Evolutionary conservation across 1,139 yeast genomes (phyloP).

Genomic region (Blastobotrys apis): DNA sequence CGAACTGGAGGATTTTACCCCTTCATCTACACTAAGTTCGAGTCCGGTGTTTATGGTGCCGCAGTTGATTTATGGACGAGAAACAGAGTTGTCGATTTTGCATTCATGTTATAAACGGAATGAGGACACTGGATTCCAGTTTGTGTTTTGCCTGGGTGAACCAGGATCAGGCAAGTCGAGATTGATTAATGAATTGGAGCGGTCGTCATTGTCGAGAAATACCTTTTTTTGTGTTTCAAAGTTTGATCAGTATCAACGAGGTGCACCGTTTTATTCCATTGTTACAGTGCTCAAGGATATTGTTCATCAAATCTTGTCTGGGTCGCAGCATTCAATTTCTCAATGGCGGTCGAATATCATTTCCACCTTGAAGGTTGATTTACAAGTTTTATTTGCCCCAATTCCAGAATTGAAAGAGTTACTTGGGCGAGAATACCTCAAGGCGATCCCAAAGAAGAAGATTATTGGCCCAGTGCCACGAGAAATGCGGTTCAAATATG

Average conservation of each 20-base stretch:
- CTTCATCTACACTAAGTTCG: conserved; percentile 23
- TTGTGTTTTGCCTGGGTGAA: conserved; percentile 43
- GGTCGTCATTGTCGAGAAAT: conserved; percentile 38
- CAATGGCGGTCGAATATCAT: conserved; percentile 46
- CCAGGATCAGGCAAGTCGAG: conserved; percentile 50
- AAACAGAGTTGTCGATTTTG: conserved; percentile 33
- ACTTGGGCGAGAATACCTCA: conserved; percentile 43
- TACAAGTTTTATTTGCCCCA: conserved; percentile 42
- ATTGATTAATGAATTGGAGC: conserved; percentile 42
- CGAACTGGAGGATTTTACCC: conserved; percentile 25
- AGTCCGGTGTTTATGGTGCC: conserved; percentile 33
- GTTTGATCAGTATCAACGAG: conserved; percentile 38
- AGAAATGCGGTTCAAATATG: conserved; percentile 45
- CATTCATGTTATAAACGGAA: conserved; percentile 32
- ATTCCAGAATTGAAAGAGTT: conserved; percentile 47
- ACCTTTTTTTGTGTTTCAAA: conserved; percentile 45
- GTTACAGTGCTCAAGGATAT: conserved; percentile 41
- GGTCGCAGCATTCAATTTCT: conserved; percentile 39
- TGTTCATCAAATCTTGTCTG: conserved; percentile 44
- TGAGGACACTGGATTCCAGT: conserved; percentile 30
- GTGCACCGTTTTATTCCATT: conserved; percentile 34
- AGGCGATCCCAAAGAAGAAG: conserved; percentile 25
- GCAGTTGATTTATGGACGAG: conserved; percentile 40
- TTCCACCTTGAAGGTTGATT: conserved; percentile 42
- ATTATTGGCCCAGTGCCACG: conserved; percentile 31